Base-by-base conservation (phyloP, 306 rosid species). In the Corylus heterophylla region DNA sequence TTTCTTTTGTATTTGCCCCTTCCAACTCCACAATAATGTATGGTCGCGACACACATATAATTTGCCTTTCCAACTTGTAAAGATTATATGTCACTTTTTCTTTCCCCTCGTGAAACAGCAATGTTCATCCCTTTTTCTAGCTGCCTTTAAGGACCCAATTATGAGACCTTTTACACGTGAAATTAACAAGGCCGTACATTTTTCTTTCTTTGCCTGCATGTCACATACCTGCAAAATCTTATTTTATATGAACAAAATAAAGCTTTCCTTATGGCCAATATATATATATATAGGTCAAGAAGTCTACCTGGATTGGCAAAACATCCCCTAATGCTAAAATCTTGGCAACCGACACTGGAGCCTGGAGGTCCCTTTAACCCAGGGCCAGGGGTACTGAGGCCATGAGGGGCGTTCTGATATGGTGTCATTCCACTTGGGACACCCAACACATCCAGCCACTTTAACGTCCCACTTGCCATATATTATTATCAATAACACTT, bases 61-160 rank as follows among this genome's bases (percentile, higher is more conserved):
- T 39, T 82, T 73, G 61, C 68, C 81, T 83, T 83, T 74, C 73
- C 78, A 78, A 52, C 74, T 44, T 71, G 75, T 71, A 63, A 76
- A 71, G 77, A 54, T 29, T 4, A 29, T 69, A 49, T 17, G 63
- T 12, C 42, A 16, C 61, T 2, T 64, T 35, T 29, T 45, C 6
- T 5, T 62, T 47, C 29, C 4, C 37, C 29, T 2, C 3, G 0
- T n/a, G 56, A 27, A 39, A 61, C 72, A 62, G 56, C 66, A 75
- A 58, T 49, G 66, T 20, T 16, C 55, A 51, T 20, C n/a, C 37
- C 37, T 16, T 16, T 67, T 22, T 74, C 66, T 31, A 37, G 56
- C 20, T 81, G 64, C 56, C 73, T 83, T 51, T 56, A 42, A 70
- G 72, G 49, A 8, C 10, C 44, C 45, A 42, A 42, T 54, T 39